Percentiles rank a stretch among this genome's conserved stretches.
phyloP scores from a whole-genome alignment of 2,329 filamentous ascomycete genomes.

The Drechslera avenae region DNA sequence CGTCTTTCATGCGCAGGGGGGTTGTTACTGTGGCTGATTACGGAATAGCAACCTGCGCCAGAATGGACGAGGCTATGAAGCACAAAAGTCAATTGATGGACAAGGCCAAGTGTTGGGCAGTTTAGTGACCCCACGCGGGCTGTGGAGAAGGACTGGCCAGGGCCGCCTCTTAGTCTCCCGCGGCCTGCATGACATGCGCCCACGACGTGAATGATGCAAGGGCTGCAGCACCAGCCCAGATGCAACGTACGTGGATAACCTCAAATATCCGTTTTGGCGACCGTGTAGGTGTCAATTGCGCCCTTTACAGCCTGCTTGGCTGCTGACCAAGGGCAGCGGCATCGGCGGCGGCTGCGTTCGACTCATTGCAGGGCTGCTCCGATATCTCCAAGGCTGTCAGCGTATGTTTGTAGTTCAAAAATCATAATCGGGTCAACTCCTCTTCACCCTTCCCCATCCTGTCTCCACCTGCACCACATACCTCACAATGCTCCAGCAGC shows the following conservation, averaged over 20 bases:
- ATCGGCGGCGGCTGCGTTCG: constrained; percentile 23
- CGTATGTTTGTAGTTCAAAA: constrained; percentile 30
- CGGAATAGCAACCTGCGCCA: constrained; percentile 2
- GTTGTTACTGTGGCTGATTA: background rate
- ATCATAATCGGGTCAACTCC: constrained; percentile 14
- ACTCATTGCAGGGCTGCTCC: constrained; percentile 17
- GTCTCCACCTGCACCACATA: constrained; percentile 13
- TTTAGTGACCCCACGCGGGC: constrained; percentile 22
- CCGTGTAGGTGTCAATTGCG: constrained; percentile 19
- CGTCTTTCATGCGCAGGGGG: background rate
- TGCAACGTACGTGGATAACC: constrained; percentile 29
- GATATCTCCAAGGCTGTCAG: constrained; percentile 26
- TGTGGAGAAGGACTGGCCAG: constrained; percentile 17
- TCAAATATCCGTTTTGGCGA: constrained; percentile 29
- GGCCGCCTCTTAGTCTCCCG: constrained; percentile 12
- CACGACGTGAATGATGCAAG: constrained; percentile 6
- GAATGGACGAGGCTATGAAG: background rate
- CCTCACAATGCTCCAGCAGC: constrained; percentile 46
- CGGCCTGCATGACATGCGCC: constrained; percentile 24
- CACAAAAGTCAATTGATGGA: constrained; percentile 7
- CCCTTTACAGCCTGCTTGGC: constrained; percentile 16
- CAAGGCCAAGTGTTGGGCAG: constrained; percentile 6
- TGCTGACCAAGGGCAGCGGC: constrained; percentile 8
- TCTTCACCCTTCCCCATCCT: constrained; percentile 12
- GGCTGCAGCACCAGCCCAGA: constrained; percentile 1